Percentiles rank a stretch among this genome's conserved stretches.
Conservation (phyloP, 2,329 filamentous ascomycete species). For the Onygenales sp. region DNA sequence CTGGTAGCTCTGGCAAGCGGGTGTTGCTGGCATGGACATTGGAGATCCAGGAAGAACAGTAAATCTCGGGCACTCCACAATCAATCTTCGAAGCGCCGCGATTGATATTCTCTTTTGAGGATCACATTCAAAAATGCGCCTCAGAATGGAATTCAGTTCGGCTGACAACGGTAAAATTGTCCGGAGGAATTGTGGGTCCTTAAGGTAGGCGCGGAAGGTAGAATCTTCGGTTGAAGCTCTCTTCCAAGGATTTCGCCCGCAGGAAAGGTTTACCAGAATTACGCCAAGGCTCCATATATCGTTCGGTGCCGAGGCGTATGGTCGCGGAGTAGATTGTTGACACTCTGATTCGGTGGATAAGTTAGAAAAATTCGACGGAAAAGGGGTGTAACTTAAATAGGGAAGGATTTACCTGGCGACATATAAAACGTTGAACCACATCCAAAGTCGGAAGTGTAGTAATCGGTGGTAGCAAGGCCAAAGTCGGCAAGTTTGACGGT, state of each 20-base stretch:
- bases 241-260: slow-evolving; percentile 98
- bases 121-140: slow-evolving; percentile 77
- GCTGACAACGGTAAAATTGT: slow-evolving; percentile 85
- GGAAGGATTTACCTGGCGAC: slow-evolving; percentile 73
- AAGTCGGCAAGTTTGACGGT: slow-evolving; percentile 96
- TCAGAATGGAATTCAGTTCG: slow-evolving; percentile 80
- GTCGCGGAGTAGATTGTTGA: slow-evolving; percentile 63
- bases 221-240: slow-evolving; percentile 87
- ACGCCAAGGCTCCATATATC: slow-evolving; percentile 98
- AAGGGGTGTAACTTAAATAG: slow-evolving; percentile 1
- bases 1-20: slow-evolving; percentile 22
- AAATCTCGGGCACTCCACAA: slow-evolving; percentile 67
- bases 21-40: slow-evolving; percentile 17
- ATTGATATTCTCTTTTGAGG: slow-evolving; percentile 75
- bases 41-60: slow-evolving; percentile 36
- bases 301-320: slow-evolving; percentile 86
- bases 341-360: slow-evolving; percentile 58
- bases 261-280: slow-evolving; percentile 93
- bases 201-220: slow-evolving; percentile 84
- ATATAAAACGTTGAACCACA: slow-evolving; percentile 99
- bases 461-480: slow-evolving; percentile 79
- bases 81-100: slow-evolving; percentile 65
- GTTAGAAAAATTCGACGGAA: slow-evolving; percentile 12
- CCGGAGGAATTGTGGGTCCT: slow-evolving; percentile 78
- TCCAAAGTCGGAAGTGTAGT: slow-evolving; percentile 84